These are phyloP conservation scores for Crithidia brevicula DNA, from an alignment of 208 protist genomes.

Conservation along the genomic window DNA sequence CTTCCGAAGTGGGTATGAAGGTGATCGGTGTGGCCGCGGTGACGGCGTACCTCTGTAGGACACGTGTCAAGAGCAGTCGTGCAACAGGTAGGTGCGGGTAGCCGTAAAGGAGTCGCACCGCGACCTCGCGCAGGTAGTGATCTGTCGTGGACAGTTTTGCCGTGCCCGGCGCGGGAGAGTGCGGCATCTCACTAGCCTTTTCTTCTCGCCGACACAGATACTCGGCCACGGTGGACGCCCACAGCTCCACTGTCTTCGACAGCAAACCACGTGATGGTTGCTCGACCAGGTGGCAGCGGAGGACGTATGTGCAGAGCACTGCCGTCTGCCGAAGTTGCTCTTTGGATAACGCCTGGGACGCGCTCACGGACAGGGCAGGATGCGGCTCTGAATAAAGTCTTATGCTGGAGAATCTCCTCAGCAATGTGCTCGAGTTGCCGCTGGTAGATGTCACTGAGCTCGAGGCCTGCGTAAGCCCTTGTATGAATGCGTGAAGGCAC, in stretches of 20 bases:
- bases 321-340: slow-evolving; percentile 18
- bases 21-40: neutral
- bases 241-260: slow-evolving; percentile 27
- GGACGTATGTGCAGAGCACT: slow-evolving; percentile 31
- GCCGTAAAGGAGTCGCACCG: slow-evolving; percentile 20
- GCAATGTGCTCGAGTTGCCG: neutral
- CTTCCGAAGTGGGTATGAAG: neutral
- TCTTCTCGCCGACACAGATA: slow-evolving; percentile 18
- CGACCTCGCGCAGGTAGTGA: slow-evolving; percentile 24
- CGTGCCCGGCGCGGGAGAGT: no score
- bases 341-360: neutral
- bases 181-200: neutral
- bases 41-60: slow-evolving; percentile 9
- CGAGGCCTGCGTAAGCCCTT: slow-evolving; percentile 13
- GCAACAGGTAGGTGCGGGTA: slow-evolving; percentile 31
- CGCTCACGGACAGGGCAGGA: neutral
- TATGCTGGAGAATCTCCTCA: neutral
- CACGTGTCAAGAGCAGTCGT: slow-evolving; percentile 30
- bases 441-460: neutral
- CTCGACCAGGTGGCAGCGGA: slow-evolving; percentile 27
- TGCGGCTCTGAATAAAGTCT: neutral
- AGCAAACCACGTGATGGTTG: slow-evolving; percentile 20
- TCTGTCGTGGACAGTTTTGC: slow-evolving; percentile 27
- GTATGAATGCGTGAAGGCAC: slow-evolving; percentile 28
- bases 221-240: slow-evolving; percentile 20